Evolutionary conservation across 2,329 filamentous ascomycete species (phyloP).

Genomic region (Scedosporium dehoogii): DNA sequence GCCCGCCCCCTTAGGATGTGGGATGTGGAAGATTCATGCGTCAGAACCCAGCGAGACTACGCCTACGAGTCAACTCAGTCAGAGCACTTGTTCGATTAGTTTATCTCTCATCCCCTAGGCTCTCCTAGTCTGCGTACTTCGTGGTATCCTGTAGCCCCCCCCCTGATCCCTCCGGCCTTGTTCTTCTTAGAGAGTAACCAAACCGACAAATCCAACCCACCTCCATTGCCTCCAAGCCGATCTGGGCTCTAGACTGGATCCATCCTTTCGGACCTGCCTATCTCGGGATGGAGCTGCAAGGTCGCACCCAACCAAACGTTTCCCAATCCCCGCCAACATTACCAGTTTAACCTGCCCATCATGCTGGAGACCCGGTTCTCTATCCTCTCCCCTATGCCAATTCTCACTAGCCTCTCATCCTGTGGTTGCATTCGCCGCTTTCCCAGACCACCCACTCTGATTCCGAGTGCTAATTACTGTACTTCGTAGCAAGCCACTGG

Average conservation of each 20-base stretch:
- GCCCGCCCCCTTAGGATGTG: too few species aligned
- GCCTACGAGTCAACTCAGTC: too few species aligned
- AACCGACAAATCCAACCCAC: neutral
- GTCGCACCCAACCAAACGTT: neutral
- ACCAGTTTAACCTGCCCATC: neutral
- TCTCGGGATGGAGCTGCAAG: constrained; percentile 1
- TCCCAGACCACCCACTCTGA: neutral
- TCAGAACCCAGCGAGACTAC: too few species aligned
- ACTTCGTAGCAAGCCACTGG: too few species aligned
- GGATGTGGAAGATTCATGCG: too few species aligned
- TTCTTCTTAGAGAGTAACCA: neutral
- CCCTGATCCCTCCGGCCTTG: too few species aligned
- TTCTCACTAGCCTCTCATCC: neutral
- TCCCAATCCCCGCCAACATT: neutral
- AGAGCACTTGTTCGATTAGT: too few species aligned
- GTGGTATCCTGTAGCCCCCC: too few species aligned
- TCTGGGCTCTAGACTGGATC: neutral
- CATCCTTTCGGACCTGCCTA: constrained; percentile 3
- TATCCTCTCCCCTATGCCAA: neutral
- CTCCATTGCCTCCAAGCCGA: neutral
- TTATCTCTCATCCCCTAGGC: too few species aligned
- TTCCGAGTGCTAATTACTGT: neutral
- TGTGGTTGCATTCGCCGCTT: neutral
- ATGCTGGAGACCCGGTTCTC: neutral
- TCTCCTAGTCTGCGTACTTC: too few species aligned